Evolutionary conservation across 257 asterid genomes (phyloP), one percentile per base, ranked within the genome.

Genomic region (Salvia miltiorrhiza): DNA sequence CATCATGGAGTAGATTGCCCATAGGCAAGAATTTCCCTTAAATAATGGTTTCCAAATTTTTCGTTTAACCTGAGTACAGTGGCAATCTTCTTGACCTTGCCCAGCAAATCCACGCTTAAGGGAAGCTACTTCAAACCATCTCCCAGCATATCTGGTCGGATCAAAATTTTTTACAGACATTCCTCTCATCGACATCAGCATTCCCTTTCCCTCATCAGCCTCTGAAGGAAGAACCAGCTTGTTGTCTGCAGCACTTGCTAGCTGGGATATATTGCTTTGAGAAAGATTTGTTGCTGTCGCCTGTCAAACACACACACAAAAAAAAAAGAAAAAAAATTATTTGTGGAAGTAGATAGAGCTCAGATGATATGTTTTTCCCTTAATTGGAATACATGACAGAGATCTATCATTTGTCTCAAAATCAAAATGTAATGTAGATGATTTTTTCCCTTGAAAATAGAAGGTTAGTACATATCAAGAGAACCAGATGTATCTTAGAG

Each of bases 111-210:
- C 98, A 24, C 90, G 86, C 76, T 93, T 93, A 56, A 90, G 92
- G 19, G 98, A 93, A 75, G 98, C 98, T 24, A 90, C 98, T 87
- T 93, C 98, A 19, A 85, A 93, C 98, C 98, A 93, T 80, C 98
- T 78, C 77, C 98, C 97, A 48, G 98, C 76, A 77, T 90, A 90
- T 77, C 94, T 83, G 77, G 80, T 41, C 3, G 97, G 97, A 75
- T 90, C 94, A 39, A 93, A 93, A 81, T 85, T 78, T 81, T 90
- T 88, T 9, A 76, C 85, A 37, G 92, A 75, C 97, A 90, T 93
- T 56, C 87, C 98, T 69, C 87, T 81, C 96, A 90, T 90, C 84
- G 81, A 84, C 95, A 90, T 82, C 77, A 86, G 7, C 90, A 63
- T 88, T 67, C 89, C 88, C 75, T 56, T 78, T 37, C 60, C 79